phyloP scores from a whole-genome alignment of 768 basidiomycete genomes.

The Pleurotus platypus region DNA sequence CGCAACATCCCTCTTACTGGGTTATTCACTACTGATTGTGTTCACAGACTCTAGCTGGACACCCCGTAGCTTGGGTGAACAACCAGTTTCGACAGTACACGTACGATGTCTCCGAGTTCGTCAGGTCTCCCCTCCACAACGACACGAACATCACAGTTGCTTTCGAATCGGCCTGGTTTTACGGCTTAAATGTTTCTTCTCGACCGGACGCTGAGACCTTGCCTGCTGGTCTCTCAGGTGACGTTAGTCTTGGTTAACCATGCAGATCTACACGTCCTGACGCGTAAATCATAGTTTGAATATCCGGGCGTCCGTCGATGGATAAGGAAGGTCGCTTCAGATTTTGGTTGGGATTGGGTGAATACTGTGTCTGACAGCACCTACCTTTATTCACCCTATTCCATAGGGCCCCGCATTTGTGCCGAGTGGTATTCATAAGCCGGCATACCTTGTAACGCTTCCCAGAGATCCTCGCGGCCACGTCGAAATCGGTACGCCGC shows the following conservation, averaged over 20 bases:
- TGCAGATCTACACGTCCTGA: neutral
- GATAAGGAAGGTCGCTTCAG: conserved; percentile 47
- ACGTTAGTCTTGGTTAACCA: conserved; percentile 20
- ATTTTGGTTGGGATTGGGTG: conserved; percentile 67
- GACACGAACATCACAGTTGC: conserved; percentile 45
- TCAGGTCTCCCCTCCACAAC: conserved; percentile 24
- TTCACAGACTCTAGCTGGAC: conserved; percentile 42
- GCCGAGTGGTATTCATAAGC: conserved; percentile 52
- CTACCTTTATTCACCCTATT: neutral
- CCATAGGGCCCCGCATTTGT: conserved; percentile 54
- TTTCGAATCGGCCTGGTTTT: conserved; percentile 51
- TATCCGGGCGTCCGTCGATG: conserved; percentile 45
- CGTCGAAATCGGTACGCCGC: neutral
- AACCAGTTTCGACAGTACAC: conserved; percentile 55
- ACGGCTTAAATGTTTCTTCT: conserved; percentile 50
- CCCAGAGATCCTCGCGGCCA: conserved; percentile 4
- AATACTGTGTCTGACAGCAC: neutral
- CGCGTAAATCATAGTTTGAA: conserved; percentile 34
- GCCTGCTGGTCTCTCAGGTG: conserved; percentile 23
- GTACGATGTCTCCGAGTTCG: conserved; percentile 45
- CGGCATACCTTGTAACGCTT: conserved; percentile 48
- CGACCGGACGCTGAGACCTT: conserved; percentile 45
- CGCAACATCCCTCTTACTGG: conserved; percentile 12
- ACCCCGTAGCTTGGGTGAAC: conserved; percentile 54
- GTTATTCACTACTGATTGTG: neutral